Percentiles rank a stretch among this genome's conserved stretches.
Evolutionary conservation across 2,329 filamentous ascomycete genomes (phyloP).

Genomic region (Scortechinia acanthostroma): DNA sequence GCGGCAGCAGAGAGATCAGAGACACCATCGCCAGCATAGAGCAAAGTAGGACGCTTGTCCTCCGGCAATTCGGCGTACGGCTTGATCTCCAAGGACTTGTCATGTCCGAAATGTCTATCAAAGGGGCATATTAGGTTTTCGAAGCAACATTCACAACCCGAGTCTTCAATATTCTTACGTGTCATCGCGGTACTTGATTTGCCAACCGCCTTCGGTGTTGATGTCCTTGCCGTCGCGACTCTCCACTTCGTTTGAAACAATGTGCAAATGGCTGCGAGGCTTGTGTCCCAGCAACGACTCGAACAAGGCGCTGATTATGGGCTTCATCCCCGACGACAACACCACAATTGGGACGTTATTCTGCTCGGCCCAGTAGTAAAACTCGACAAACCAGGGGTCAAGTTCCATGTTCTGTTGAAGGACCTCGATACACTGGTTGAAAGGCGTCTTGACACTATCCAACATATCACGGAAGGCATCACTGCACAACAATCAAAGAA

Average conservation of each 20-base stretch:
- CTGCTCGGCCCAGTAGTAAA: conserved; percentile 56
- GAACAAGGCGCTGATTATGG: conserved; percentile 56
- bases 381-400: conserved; percentile 57
- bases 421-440: conserved; percentile 51
- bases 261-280: conserved; percentile 49
- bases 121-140: neutral
- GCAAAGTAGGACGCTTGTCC: conserved; percentile 46
- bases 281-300: conserved; percentile 47
- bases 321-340: conserved; percentile 58
- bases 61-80: conserved; percentile 49
- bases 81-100: conserved; percentile 58
- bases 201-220: conserved; percentile 53
- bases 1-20: conserved; percentile 56
- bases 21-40: conserved; percentile 63
- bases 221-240: conserved; percentile 43
- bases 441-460: conserved; percentile 52
- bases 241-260: conserved; percentile 51
- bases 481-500: no score
- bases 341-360: conserved; percentile 63
- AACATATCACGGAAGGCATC: conserved; percentile 65
- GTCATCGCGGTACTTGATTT: conserved; percentile 57
- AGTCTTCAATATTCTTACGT: conserved; percentile 22
- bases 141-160: neutral
- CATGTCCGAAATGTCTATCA: conserved; percentile 53
- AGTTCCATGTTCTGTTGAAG: conserved; percentile 58